Percentiles rank a stretch among this genome's conserved stretches.
Conservation (phyloP, 2,329 filamentous ascomycete genomes). For the Talaromyces sp. region DNA sequence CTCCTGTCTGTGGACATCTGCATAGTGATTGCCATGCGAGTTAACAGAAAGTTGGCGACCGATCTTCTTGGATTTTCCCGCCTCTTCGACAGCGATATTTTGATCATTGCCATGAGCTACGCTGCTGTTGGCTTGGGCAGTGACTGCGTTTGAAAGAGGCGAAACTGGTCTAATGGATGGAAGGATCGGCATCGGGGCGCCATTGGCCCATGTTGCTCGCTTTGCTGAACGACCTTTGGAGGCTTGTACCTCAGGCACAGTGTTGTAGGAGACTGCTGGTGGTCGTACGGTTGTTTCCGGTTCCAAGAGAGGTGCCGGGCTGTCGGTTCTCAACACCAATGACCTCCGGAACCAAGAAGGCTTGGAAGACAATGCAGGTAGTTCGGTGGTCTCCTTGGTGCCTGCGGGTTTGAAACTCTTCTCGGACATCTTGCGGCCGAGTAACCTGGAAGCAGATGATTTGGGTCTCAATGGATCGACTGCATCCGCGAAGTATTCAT, state of each 20-base stretch:
- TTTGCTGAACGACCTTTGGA: conserved; percentile 64
- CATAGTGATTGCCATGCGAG: conserved; percentile 88
- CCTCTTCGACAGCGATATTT: conserved; percentile 25
- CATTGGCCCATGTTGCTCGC: conserved; percentile 90
- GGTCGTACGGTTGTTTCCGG: conserved; percentile 38
- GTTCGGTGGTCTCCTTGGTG: conserved; percentile 61
- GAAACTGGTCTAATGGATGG: conserved; percentile 93
- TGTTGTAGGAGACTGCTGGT: conserved; percentile 42
- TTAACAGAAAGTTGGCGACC: conserved; percentile 89
- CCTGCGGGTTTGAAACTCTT: conserved; percentile 58
- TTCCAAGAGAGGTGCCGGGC: conserved; percentile 57
- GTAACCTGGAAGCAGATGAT: conserved; percentile 76
- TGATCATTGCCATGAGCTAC: conserved; percentile 54
- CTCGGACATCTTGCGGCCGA: conserved; percentile 88
- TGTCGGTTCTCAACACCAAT: conserved; percentile 75
- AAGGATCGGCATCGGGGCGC: conserved; percentile 86
- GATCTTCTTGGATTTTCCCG: conserved; percentile 82
- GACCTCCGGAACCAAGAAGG: conserved; percentile 97
- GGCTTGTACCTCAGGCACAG: conserved; percentile 42
- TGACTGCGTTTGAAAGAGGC: conserved; percentile 90
- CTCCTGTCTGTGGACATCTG: conserved; percentile 84
- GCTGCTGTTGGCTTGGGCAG: conserved; percentile 75
- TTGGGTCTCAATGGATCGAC: conserved; percentile 90
- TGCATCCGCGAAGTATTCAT: conserved; percentile 92
- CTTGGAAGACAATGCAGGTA: conserved; percentile 66